Percentiles rank a stretch among this genome's conserved stretches.
These are phyloP conservation scores for Leccinum boreale DNA, from an alignment of 768 basidiomycete genomes.

Conservation along the genomic window DNA sequence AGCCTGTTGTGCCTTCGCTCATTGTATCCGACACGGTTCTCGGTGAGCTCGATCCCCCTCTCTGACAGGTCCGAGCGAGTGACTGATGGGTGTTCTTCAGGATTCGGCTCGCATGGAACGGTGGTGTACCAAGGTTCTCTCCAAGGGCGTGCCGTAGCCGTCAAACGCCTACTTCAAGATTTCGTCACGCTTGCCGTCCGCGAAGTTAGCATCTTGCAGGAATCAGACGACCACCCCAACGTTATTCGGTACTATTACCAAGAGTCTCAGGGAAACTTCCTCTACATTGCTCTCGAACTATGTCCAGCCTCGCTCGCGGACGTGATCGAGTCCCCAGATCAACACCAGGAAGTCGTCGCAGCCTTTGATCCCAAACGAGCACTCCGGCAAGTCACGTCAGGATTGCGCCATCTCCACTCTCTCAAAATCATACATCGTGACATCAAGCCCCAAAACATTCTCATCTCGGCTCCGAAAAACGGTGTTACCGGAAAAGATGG, in stretches of 20 bases:
- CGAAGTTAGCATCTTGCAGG: slow-evolving; percentile 92
- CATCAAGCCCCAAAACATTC: slow-evolving; percentile 98
- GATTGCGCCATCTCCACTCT: slow-evolving; percentile 85
- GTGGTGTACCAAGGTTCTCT: slow-evolving; percentile 92
- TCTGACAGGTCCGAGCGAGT: not conserved
- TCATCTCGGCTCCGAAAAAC: slow-evolving; percentile 71
- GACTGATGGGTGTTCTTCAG: slow-evolving; percentile 38
- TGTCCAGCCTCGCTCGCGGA: slow-evolving; percentile 90
- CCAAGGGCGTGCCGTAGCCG: slow-evolving; percentile 98
- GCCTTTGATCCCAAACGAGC: slow-evolving; percentile 87
- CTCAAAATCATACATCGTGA: slow-evolving; percentile 97
- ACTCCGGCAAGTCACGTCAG: slow-evolving; percentile 80
- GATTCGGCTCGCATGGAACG: slow-evolving; percentile 95
- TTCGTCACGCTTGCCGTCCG: slow-evolving; percentile 93
- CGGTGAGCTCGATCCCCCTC: slow-evolving; percentile 45
- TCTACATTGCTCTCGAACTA: slow-evolving; percentile 96
- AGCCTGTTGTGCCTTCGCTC: slow-evolving; percentile 44
- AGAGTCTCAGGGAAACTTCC: slow-evolving; percentile 88
- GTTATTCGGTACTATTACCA: slow-evolving; percentile 99
- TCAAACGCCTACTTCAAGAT: slow-evolving; percentile 92
- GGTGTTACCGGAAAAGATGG: slow-evolving; percentile 39
- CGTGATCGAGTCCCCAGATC: slow-evolving; percentile 75
- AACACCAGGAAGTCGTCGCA: slow-evolving; percentile 72
- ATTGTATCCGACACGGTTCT: slow-evolving; percentile 72
- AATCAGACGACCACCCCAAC: slow-evolving; percentile 97